Percentiles rank a stretch among this genome's conserved stretches.
Conservation (phyloP, 441 rosid species). For the Gossypium davidsonii region DNA sequence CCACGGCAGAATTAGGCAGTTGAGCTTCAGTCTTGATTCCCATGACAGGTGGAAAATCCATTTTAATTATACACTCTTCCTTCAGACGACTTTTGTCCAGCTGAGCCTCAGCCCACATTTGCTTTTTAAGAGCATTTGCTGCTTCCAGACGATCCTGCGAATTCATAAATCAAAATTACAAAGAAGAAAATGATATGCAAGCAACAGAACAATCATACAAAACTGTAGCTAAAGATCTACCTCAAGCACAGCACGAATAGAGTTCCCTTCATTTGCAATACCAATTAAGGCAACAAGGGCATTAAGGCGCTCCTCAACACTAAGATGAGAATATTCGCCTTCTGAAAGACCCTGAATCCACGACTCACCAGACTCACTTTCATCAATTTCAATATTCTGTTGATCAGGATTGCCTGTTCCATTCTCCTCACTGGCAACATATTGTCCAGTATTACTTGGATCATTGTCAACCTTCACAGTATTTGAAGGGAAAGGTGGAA, state of each 20-base stretch:
- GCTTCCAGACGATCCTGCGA: conserved; percentile 96
- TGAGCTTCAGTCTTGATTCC: conserved; percentile 51
- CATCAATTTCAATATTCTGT: conserved; percentile 64
- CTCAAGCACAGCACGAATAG: conserved; percentile 88
- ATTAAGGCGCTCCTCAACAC: conserved; percentile 94
- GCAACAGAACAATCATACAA: conserved; percentile 12
- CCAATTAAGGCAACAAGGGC: conserved; percentile 87
- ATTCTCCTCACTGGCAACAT: conserved; percentile 30
- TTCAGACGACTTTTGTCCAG: conserved; percentile 77
- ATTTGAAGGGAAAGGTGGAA: conserved; percentile 32
- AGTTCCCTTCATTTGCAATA: conserved; percentile 87
- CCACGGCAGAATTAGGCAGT: conserved; percentile 26
- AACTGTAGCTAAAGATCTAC: conserved; percentile 32
- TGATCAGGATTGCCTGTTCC: conserved; percentile 30
- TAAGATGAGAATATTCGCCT: conserved; percentile 88
- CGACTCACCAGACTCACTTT: conserved; percentile 67
- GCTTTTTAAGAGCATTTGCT: conserved; percentile 96
- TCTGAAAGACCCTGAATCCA: conserved; percentile 96
- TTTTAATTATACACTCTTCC: conserved; percentile 57
- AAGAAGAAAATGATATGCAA: not conserved
- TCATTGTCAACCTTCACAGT: conserved; percentile 33
- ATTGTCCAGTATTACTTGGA: conserved; percentile 27
- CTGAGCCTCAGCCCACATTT: conserved; percentile 99
- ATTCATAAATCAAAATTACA: conserved; percentile 25
- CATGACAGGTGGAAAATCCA: conserved; percentile 39